Evolutionary conservation across 2,329 filamentous ascomycete genomes (phyloP), one percentile per base, ranked within the genome.

Genomic region (Aureobasidium sp.): DNA sequence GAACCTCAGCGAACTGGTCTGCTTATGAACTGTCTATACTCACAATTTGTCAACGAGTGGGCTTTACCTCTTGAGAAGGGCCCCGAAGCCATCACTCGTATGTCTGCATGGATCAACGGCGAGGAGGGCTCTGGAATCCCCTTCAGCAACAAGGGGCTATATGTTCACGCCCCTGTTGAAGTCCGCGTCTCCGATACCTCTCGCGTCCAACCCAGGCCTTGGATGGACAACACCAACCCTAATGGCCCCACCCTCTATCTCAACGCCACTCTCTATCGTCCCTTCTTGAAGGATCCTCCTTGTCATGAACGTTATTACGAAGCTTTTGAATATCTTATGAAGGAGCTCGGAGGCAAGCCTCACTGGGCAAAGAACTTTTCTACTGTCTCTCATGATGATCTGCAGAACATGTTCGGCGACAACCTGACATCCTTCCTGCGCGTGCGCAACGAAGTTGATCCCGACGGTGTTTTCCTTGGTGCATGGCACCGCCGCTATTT

Each of bases 31-130:
- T 99, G 94, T 71, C 83, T 97, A 6, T 99, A 97, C 79, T 93
- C 89, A n/a, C 94, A 99, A 72, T 96, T 91, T 69, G 94, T 99
- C 67, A 97, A 99, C 74, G 94, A 99, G 74, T 99, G 94, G 94
- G 93, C 93, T 0, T 82, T 99, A 7, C 93, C 94, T 1, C 81
- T 99, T 0, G 79, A 85, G 66, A 88, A 88, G 67, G 94, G 94
- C 0, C 93, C 93, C 15, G 92, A 97, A 75, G 92, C 91, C 8
- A 84, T 99, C 47, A 82, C 80, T 36, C 86, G 94, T 10, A 82
- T 99, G 13, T 89, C 87, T 42, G 88, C 89, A 52, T 99, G 94
- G 94, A 81, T 99, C 59, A 88, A 89, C 56, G 82, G 84, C 20
- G 88, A 94, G 68, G 77, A 86, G 87, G 72, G 82, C 84, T 66